Percentiles rank a stretch among this genome's conserved stretches.
Conservation (phyloP, 352 stramenopile species). For the Globisporangium heterothallicum region DNA sequence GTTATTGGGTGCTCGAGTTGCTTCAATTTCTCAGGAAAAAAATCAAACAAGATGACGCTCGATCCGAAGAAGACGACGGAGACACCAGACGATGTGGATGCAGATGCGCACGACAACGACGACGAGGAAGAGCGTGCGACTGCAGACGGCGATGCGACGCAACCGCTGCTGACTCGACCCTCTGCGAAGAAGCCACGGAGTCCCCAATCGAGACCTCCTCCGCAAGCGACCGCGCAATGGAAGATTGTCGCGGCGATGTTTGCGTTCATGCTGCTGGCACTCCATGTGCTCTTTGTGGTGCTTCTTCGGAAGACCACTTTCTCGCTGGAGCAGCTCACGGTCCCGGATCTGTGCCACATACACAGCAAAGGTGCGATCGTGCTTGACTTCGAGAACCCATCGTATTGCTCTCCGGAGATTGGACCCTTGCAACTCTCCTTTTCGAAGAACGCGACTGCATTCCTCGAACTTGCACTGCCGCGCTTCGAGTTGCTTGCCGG, state of each 20-base stretch:
- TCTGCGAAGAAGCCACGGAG: neutral
- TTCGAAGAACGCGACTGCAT: constrained; percentile 39
- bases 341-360: constrained; percentile 68
- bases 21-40: no score
- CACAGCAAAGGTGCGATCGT: constrained; percentile 42
- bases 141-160: no score
- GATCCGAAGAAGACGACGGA: no score
- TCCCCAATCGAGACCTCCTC: neutral
- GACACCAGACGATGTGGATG: no score
- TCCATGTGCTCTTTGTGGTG: constrained; percentile 62
- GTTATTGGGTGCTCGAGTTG: no score
- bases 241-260: constrained; percentile 21
- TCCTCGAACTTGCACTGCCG: constrained; percentile 45
- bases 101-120: no score
- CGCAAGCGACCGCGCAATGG: neutral
- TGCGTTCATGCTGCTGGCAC: constrained; percentile 26
- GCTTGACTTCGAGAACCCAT: constrained; percentile 67
- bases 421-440: constrained; percentile 52
- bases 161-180: neutral
- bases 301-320: constrained; percentile 58
- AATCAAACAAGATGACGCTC: no score
- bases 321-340: constrained; percentile 44
- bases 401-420: constrained; percentile 62
- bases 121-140: no score
- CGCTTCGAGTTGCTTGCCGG: constrained; percentile 50